Conservation (phyloP, 2,329 filamentous ascomycete species). For the Colletotrichum abscissum region DNA sequence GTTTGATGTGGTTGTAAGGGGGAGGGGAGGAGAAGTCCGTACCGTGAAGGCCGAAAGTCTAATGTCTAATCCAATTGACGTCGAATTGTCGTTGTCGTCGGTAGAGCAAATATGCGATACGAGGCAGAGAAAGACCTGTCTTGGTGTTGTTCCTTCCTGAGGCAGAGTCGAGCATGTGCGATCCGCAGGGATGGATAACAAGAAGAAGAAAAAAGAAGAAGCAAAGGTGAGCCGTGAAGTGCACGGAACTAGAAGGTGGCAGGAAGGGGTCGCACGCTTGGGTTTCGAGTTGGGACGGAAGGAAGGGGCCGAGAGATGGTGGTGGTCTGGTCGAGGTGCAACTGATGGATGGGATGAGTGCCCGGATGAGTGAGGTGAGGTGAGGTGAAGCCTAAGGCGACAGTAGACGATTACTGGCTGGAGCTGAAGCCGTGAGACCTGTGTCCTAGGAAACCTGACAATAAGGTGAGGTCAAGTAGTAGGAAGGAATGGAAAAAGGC, state of each 20-base stretch:
- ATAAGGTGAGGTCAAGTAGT: background rate
- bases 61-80: background rate
- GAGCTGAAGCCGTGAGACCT: background rate
- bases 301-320: background rate
- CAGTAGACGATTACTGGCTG: background rate
- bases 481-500: slow-evolving; percentile 11
- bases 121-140: background rate
- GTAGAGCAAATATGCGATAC: background rate
- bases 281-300: background rate
- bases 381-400: background rate
- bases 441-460: background rate
- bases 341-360: background rate
- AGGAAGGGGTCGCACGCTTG: background rate
- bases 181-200: slow-evolving; percentile 1
- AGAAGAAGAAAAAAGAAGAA: background rate
- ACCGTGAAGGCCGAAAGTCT: background rate
- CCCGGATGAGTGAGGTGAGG: no score
- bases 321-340: background rate
- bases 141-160: slow-evolving; percentile 2
- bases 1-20: background rate
- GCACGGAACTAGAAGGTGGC: background rate
- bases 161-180: background rate
- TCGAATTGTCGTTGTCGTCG: background rate
- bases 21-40: background rate
- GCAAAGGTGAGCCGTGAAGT: no score